These are phyloP conservation scores for Syzygium oleosum DNA, from an alignment of 345 rosid species.

Conservation along the genomic window DNA sequence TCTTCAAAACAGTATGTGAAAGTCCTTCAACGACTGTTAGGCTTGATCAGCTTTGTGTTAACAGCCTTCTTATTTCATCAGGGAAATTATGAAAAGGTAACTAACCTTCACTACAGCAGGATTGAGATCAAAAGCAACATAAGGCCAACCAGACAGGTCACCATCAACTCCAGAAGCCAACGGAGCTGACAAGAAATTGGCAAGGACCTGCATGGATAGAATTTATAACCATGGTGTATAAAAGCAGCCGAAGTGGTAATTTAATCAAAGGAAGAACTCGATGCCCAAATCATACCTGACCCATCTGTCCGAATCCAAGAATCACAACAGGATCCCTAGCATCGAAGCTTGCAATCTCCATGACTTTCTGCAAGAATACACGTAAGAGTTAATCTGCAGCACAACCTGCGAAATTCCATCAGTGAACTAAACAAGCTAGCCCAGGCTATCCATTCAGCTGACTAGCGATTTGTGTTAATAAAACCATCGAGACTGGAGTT, in stretches of 20 bases:
- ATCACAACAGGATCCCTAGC: slow-evolving; percentile 82
- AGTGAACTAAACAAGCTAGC: not conserved
- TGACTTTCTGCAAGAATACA: slow-evolving; percentile 30
- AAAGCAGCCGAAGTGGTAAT: not conserved
- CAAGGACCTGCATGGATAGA: slow-evolving; percentile 54
- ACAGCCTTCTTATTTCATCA: not conserved
- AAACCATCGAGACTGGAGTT: not conserved
- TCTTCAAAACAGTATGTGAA: too few species aligned
- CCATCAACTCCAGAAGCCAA: slow-evolving; percentile 63
- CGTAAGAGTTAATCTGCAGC: not conserved
- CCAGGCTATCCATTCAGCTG: not conserved
- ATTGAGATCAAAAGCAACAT: slow-evolving; percentile 85
- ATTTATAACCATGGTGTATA: not conserved
- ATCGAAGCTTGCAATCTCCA: slow-evolving; percentile 50
- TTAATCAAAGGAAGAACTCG: not conserved
- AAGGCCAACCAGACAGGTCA: slow-evolving; percentile 60
- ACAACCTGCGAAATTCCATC: not conserved
- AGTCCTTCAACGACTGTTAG: not conserved
- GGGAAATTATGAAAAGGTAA: not conserved
- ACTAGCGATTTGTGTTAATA: not conserved
- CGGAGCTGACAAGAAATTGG: slow-evolving; percentile 85
- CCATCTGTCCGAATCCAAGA: slow-evolving; percentile 94
- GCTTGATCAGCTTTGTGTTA: not conserved
- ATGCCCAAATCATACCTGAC: slow-evolving; percentile 46
- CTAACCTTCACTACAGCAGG: slow-evolving; percentile 85